Evolutionary conservation across 768 basidiomycete genomes (phyloP), one percentile per base, ranked within the genome.

Genomic region (Auriscalpium orientale): DNA sequence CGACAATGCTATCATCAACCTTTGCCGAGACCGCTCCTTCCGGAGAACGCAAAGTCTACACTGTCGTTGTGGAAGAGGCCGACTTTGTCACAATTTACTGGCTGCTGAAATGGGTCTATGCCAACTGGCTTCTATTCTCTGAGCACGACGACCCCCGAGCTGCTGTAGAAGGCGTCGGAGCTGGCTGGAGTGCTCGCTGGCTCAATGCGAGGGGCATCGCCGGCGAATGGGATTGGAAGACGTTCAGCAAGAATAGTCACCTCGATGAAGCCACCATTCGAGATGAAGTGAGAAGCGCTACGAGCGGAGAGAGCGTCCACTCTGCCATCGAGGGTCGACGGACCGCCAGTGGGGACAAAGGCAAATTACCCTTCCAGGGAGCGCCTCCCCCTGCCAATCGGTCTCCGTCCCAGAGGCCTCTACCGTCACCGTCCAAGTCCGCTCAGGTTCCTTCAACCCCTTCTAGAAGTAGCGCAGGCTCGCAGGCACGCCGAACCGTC

Each of bases 11-110:
- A 11, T 71, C 78, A 20, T 87, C 86, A 0, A 76, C 83, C 0
- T 91, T 90, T 63, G 68, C 80, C n/a, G 88, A 89, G 68, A 83
- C 70, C 16, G 62, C 71, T 11, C 54, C 51, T 16, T 68, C 71
- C 2, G 79, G 76, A 21, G 80, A 82, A 61, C 71, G 83, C 56
- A 82, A 84, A 63, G 60, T 82, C 0, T 79, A 82, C 65, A 85
- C 80, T 1, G 69, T 90, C 49, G 72, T 86, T n/a, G 83, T 90
- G 8, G 84, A 89, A 60, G 88, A 90, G 66, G 85, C 85, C 8
- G 85, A 87, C 56, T 91, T 85, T 58, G 79, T 82, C 56, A 89
- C 87, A 0, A 77, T 89, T 4, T 89, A 87, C 65, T 90, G 88
- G 88, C 66, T 89, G 28, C 70, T 90, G 37, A 87, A 87, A 66